Percentiles rank a stretch among this genome's conserved stretches.
These are phyloP conservation scores for Lachnellula occidentalis DNA, from an alignment of 2,329 filamentous ascomycete species.

Conservation along the genomic window DNA sequence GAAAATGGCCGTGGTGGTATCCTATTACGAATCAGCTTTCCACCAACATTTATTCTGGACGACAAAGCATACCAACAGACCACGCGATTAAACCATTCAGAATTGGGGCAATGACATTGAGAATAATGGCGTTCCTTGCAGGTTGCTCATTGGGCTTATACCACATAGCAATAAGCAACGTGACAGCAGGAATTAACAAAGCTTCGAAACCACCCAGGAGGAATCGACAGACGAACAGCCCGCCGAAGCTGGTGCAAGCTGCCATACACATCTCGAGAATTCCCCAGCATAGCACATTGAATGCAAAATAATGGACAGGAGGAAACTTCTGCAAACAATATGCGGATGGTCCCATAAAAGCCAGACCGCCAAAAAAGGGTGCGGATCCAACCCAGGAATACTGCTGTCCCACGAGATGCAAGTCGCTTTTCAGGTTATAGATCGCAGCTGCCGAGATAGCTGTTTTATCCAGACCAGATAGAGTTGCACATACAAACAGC, in stretches of 20 bases:
- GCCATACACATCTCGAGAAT: slow-evolving; percentile 42
- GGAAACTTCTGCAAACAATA: slow-evolving; percentile 22
- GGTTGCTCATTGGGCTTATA: slow-evolving; percentile 50
- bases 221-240: slow-evolving; percentile 43
- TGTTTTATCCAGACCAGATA: slow-evolving; percentile 19
- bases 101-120: slow-evolving; percentile 24
- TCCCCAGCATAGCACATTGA: slow-evolving; percentile 22
- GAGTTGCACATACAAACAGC: slow-evolving; percentile 16
- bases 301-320: slow-evolving; percentile 12
- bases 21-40: not conserved
- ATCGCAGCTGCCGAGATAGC: slow-evolving; percentile 17
- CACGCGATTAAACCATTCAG: slow-evolving; percentile 24
- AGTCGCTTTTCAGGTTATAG: slow-evolving; percentile 17
- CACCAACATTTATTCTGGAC: not conserved
- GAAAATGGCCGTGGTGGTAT: slow-evolving; percentile 19
- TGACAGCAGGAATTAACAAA: slow-evolving; percentile 46
- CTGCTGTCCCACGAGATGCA: slow-evolving; percentile 21
- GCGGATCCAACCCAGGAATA: slow-evolving; percentile 27
- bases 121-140: slow-evolving; percentile 34
- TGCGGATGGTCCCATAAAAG: slow-evolving; percentile 21
- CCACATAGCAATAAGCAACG: slow-evolving; percentile 50
- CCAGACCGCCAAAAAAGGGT: slow-evolving; percentile 22
- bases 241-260: slow-evolving; percentile 44
- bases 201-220: slow-evolving; percentile 49
- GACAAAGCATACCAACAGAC: slow-evolving; percentile 11